Conservation (phyloP, 805 yeast species). For the Yamadazyma endophytica region DNA sequence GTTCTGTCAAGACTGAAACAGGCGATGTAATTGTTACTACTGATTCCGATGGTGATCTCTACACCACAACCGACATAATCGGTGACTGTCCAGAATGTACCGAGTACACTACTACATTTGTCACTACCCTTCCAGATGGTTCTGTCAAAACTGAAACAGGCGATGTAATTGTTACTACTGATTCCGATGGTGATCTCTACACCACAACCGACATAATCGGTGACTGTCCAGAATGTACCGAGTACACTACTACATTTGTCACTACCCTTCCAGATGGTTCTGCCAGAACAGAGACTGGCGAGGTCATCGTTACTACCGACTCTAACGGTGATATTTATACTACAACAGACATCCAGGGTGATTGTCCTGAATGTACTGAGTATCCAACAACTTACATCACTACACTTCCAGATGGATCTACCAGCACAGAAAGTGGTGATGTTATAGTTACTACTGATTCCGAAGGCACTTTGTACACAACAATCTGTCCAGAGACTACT, state of each 20-base stretch:
- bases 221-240: constrained; percentile 10
- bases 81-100: constrained; percentile 8
- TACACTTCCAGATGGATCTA: constrained; percentile 5
- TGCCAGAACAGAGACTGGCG: constrained; percentile 10
- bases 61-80: constrained; percentile 10
- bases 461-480: too few species aligned
- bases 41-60: constrained; percentile 8
- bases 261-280: constrained; percentile 8
- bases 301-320: constrained; percentile 12
- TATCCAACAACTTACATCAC: constrained; percentile 9
- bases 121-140: constrained; percentile 8
- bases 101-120: constrained; percentile 11
- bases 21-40: constrained; percentile 13
- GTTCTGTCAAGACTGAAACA: constrained; percentile 8
- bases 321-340: constrained; percentile 7
- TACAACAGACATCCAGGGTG: constrained; percentile 1
- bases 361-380: constrained; percentile 1
- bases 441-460: constrained; percentile 11
- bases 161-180: constrained; percentile 11
- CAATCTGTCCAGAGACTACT: constrained; percentile 6
- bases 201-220: constrained; percentile 6
- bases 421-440: constrained; percentile 8
- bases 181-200: constrained; percentile 10
- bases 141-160: constrained; percentile 10
- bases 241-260: constrained; percentile 9